Evolutionary conservation across 1,139 yeast species (phyloP).

Genomic region (Protomyces gravidus): DNA sequence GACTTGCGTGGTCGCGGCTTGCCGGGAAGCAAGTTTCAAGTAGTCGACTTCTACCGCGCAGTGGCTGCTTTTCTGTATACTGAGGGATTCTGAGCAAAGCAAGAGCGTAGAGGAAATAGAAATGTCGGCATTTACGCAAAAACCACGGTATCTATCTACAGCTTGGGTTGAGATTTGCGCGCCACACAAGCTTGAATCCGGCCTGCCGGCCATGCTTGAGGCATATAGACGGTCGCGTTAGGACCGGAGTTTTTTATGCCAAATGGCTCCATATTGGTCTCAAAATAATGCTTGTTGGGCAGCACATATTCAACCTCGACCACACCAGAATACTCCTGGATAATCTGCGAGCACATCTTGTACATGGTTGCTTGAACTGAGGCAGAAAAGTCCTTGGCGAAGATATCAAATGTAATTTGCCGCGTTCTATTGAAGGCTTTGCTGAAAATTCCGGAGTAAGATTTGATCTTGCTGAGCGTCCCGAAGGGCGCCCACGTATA

Average conservation of each 20-base stretch:
- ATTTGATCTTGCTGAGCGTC: slow-evolving; percentile 49
- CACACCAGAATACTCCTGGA: slow-evolving; percentile 54
- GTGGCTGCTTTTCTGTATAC: slow-evolving; percentile 10
- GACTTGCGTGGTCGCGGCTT: slow-evolving; percentile 47
- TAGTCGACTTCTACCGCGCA: slow-evolving; percentile 24
- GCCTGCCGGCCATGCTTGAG: slow-evolving; percentile 89
- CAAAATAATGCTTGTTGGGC: slow-evolving; percentile 87
- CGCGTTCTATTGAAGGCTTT: slow-evolving; percentile 53
- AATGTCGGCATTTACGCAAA: slow-evolving; percentile 12
- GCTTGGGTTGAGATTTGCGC: slow-evolving; percentile 54
- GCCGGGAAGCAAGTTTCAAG: slow-evolving; percentile 26
- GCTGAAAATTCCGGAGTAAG: slow-evolving; percentile 40
- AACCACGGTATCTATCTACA: neutral
- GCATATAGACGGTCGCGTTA: slow-evolving; percentile 78
- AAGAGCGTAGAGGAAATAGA: too few relatives aligned
- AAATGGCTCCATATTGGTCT: slow-evolving; percentile 72
- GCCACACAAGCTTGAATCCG: slow-evolving; percentile 80
- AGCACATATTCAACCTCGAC: slow-evolving; percentile 64
- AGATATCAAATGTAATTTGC: slow-evolving; percentile 63
- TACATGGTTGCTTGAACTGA: slow-evolving; percentile 95
- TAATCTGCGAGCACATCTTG: slow-evolving; percentile 75
- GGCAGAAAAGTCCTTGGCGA: slow-evolving; percentile 80
- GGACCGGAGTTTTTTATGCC: slow-evolving; percentile 56
- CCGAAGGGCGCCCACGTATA: slow-evolving; percentile 63
- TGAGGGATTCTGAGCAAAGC: slow-evolving; percentile 15